Evolutionary conservation across 202 grass and related monocot species (phyloP).

Genomic region (Bolboschoenoplectus hybrid): DNA sequence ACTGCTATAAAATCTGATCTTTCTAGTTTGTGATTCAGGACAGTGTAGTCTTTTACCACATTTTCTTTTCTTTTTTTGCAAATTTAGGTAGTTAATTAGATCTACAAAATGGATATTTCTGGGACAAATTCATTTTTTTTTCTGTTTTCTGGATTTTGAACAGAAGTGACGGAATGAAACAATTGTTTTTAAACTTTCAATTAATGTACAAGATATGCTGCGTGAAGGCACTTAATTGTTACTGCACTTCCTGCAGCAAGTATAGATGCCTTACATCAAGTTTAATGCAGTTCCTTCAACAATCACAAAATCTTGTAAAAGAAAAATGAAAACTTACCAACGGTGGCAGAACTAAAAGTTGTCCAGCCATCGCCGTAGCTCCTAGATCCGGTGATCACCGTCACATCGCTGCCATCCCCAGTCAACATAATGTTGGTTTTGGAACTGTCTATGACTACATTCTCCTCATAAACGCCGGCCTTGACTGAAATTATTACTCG

Average conservation of each 20-base stretch:
- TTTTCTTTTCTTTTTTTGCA: too few relatives aligned
- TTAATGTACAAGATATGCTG: not conserved
- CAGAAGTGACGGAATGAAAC: not conserved
- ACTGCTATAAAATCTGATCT: too few relatives aligned
- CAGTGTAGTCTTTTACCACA: too few relatives aligned
- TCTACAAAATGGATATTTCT: too few relatives aligned
- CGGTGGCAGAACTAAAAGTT: constrained; percentile 80
- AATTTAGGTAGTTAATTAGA: too few relatives aligned
- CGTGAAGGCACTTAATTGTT: not conserved
- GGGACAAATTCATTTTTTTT: too few relatives aligned
- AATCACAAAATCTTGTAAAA: constrained; percentile 7
- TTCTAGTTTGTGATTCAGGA: too few relatives aligned
- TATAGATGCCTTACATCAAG: not conserved
- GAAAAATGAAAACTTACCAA: constrained; percentile 48
- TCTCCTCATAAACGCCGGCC: constrained; percentile 81
- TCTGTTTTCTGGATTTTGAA: too few relatives aligned
- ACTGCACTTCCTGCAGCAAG: not conserved
- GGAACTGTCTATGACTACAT: constrained; percentile 58
- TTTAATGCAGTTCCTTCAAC: not conserved
- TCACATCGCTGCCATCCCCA: constrained; percentile 61
- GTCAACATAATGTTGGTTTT: constrained; percentile 76
- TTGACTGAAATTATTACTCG: constrained; percentile 62
- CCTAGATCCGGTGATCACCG: constrained; percentile 67
- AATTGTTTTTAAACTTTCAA: not conserved
- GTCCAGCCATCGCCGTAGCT: constrained; percentile 70